Conservation (phyloP, 768 basidiomycete genomes). For the Lentinula boryana region DNA sequence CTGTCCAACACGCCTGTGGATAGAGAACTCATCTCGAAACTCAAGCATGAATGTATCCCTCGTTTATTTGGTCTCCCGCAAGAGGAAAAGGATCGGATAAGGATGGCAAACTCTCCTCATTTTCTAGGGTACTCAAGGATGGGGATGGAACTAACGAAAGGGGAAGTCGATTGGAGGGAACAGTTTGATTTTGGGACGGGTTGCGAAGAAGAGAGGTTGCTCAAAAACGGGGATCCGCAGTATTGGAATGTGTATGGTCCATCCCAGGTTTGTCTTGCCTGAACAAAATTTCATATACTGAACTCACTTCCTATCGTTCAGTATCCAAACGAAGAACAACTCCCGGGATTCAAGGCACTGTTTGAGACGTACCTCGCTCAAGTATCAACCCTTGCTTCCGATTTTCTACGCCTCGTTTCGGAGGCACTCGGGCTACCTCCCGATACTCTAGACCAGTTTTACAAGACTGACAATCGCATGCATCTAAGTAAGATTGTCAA, state of each 20-base stretch:
- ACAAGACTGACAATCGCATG: slow-evolving; percentile 37
- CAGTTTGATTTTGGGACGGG: slow-evolving; percentile 52
- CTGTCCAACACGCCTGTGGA: slow-evolving; percentile 41
- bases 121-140: slow-evolving; percentile 50
- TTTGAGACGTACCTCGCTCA: slow-evolving; percentile 35
- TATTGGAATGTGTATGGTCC: slow-evolving; percentile 46
- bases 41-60: slow-evolving; percentile 35
- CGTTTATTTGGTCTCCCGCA: slow-evolving; percentile 44
- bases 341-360: slow-evolving; percentile 44
- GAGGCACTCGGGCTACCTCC: slow-evolving; percentile 41
- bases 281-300: neutral
- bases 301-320: neutral
- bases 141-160: slow-evolving; percentile 46
- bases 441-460: slow-evolving; percentile 37
- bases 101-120: slow-evolving; percentile 47
- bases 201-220: slow-evolving; percentile 23
- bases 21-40: slow-evolving; percentile 26
- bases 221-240: slow-evolving; percentile 40
- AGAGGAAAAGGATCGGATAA: slow-evolving; percentile 32
- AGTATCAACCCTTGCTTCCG: slow-evolving; percentile 36
- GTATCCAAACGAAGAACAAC: slow-evolving; percentile 4
- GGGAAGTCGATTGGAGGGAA: slow-evolving; percentile 43
- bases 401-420: slow-evolving; percentile 36
- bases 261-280: slow-evolving; percentile 33
- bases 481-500: slow-evolving; percentile 32